These are phyloP conservation scores for Rhodotorula graminis DNA, from an alignment of 768 basidiomycete genomes.

Conservation along the genomic window DNA sequence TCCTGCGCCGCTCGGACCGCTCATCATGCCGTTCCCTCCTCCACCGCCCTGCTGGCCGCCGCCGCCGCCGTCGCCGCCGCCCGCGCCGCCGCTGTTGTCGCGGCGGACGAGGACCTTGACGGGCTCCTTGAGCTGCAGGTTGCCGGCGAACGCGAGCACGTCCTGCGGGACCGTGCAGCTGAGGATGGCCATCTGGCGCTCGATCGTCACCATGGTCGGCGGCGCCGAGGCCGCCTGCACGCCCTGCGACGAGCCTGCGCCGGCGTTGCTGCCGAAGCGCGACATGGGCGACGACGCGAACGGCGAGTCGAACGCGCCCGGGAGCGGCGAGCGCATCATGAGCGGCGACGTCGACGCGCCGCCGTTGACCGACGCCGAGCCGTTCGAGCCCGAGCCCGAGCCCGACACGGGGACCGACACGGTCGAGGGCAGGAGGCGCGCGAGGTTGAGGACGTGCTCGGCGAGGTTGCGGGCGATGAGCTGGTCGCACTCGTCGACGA, in stretches of 20 bases:
- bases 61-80: constrained; percentile 44
- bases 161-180: constrained; percentile 96
- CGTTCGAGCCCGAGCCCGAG: constrained; percentile 41
- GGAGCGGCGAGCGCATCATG: constrained; percentile 41
- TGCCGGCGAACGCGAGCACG: constrained; percentile 87
- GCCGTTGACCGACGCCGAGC: constrained; percentile 12
- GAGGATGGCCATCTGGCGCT: constrained; percentile 89
- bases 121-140: constrained; percentile 89
- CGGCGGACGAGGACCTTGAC: constrained; percentile 95
- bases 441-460: constrained; percentile 88
- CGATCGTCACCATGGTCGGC: constrained; percentile 49
- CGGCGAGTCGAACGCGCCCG: constrained; percentile 41
- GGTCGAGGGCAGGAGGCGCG: constrained; percentile 82
- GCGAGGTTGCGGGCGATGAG: constrained; percentile 94
- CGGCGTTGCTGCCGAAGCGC: constrained; percentile 35
- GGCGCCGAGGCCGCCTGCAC: not conserved
- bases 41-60: constrained; percentile 43
- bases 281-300: constrained; percentile 43
- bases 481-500: constrained; percentile 96
- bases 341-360: constrained; percentile 36
- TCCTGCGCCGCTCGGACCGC: not conserved
- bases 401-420: constrained; percentile 55
- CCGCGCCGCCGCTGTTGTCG: constrained; percentile 44
- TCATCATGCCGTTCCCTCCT: not conserved
- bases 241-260: constrained; percentile 21